These are phyloP conservation scores for Trametes gibbosa DNA, from an alignment of 768 basidiomycete species.

Conservation along the genomic window DNA sequence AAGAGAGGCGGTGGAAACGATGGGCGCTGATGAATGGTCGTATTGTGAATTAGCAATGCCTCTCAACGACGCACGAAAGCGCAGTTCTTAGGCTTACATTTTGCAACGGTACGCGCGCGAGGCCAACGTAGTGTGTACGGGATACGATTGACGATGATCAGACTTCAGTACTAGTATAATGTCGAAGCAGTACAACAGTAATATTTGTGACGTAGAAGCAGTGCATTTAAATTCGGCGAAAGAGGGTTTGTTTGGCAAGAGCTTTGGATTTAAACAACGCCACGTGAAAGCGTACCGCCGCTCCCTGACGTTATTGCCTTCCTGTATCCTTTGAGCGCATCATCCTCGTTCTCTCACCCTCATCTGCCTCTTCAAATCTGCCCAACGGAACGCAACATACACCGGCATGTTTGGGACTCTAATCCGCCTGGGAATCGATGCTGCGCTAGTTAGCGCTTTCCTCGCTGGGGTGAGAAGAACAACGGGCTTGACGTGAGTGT, in stretches of 20 bases:
- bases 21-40: neutral
- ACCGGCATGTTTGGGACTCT: slow-evolving; percentile 62
- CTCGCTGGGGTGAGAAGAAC: slow-evolving; percentile 83
- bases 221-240: too few species aligned
- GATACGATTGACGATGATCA: too few species aligned
- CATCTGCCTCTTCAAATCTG: neutral
- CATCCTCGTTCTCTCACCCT: neutral
- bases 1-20: neutral
- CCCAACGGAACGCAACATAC: neutral
- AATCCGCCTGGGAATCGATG: slow-evolving; percentile 74
- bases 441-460: slow-evolving; percentile 73
- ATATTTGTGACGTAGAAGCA: too few species aligned
- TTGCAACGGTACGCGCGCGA: too few species aligned
- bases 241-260: slow-evolving; percentile 24
- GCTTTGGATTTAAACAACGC: slow-evolving; percentile 24
- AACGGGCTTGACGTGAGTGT: slow-evolving; percentile 79
- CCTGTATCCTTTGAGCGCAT: neutral
- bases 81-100: too few species aligned
- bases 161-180: neutral
- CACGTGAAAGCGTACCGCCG: slow-evolving; percentile 20
- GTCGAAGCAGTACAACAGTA: too few species aligned
- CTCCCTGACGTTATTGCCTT: neutral
- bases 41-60: too few species aligned
- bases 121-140: too few species aligned
- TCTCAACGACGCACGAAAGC: too few species aligned